Base-by-base conservation (phyloP, 1,284 basidiomycete genomes). In the Melampsora occidentalis region DNA sequence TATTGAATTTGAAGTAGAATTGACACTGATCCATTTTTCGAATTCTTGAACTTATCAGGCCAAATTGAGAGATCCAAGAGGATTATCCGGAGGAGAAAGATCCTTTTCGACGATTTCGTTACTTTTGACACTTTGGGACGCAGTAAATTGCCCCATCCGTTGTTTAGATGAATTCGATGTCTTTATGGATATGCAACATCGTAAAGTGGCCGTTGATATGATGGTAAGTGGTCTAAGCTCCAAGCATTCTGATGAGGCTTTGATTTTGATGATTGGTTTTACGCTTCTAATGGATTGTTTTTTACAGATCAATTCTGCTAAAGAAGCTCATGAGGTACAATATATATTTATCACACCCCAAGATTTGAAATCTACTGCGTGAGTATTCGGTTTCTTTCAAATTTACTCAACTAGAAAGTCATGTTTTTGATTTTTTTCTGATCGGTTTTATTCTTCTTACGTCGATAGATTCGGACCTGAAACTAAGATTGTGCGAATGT, bases 71-170 rank as follows among this genome's bases (percentile, higher is more conserved):
- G 57, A 77, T 67, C 61, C 65, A 92, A 5, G 88, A 89, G 61
- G 91, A 35, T 87, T 99, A 49, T 86, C 85, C 0, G 95, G 95
- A 66, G 95, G 96, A 62, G 96, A 99, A 84, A 96, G 97, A 82
- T 96, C 93, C 5, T 99, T 97, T 85, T 92, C 94, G 6, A 99
- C 97, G 0, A 94, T 98, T 79, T 96, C 93, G 80, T 84, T 99
- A 70, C 85, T 99, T 67, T 85, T 98, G 39, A 90, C 97, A 6
- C 85, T 99, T 61, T 99, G 97, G 97, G 92, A 97, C 80, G 90
- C 93, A 12, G 93, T 96, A 75, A 91, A 91, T 0, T 96, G 94
- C 82, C 96, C 95, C 0, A 87, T 99, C 71, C 87, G 96, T 77
- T 99, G 96, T 81, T 87, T 99, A 46, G 95, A 96, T 90, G 84